phyloP scores from a whole-genome alignment of 2,329 filamentous ascomycete species.

The Aspergillus hiratsukae region DNA sequence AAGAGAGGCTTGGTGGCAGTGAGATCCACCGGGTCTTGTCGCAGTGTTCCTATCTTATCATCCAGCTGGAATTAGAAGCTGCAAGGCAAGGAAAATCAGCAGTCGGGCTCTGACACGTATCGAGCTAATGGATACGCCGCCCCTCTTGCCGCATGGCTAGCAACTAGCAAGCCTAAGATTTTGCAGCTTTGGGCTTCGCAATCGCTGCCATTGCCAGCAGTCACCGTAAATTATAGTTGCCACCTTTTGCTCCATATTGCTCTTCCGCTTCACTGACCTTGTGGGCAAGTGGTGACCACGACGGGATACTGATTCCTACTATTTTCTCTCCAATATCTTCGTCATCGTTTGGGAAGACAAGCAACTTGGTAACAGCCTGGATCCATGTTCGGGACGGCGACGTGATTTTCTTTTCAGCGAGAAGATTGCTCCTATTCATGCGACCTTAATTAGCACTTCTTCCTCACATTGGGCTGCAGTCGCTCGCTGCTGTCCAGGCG shows the following conservation, averaged over 20 bases:
- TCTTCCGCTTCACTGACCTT: background rate
- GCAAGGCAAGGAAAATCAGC: constrained; percentile 24
- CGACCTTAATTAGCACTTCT: constrained; percentile 7
- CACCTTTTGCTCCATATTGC: background rate
- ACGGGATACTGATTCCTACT: background rate
- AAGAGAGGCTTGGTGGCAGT: constrained; percentile 10
- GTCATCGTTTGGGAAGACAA: background rate
- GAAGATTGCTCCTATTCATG: constrained; percentile 1
- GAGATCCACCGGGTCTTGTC: constrained; percentile 17
- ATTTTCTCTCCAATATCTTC: background rate
- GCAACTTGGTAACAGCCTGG: background rate
- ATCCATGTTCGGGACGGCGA: background rate
- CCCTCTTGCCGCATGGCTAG: background rate
- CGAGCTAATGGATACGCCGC: constrained; percentile 8
- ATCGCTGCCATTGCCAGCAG: background rate
- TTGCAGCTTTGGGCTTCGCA: background rate
- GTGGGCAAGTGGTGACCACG: background rate
- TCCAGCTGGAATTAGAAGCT: constrained; percentile 20
- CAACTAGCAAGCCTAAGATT: background rate
- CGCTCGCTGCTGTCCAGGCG: constrained; percentile 7
- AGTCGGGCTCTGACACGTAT: constrained; percentile 30
- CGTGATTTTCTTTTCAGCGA: background rate
- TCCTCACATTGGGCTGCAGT: constrained; percentile 8
- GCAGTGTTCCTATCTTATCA: constrained; percentile 16
- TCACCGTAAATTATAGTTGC: background rate